Evolutionary conservation across 441 rosid genomes (phyloP).

Genomic region (Flueggea neowawraea): DNA sequence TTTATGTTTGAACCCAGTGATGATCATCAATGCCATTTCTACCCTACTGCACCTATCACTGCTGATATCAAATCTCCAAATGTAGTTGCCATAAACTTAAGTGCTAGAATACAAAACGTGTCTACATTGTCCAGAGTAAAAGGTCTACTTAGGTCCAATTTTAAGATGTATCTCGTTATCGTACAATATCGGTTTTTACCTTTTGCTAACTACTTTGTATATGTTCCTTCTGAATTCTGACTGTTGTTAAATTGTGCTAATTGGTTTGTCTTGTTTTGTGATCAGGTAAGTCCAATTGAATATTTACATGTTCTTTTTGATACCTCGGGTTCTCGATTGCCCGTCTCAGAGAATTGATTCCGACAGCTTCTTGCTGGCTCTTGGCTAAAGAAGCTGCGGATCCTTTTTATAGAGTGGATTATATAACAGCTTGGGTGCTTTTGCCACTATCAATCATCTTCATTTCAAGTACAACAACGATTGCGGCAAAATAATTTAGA

Average conservation of each 20-base stretch:
- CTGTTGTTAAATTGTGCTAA: background rate
- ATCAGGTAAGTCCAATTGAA: no score
- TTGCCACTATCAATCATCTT: constrained; percentile 96
- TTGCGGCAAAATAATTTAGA: constrained; percentile 64
- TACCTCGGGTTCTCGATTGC: constrained; percentile 87
- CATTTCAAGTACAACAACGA: constrained; percentile 99
- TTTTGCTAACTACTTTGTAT: no score
- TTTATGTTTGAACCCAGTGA: constrained; percentile 83
- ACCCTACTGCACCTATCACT: constrained; percentile 63
- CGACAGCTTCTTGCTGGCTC: constrained; percentile 81
- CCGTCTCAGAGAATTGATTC: constrained; percentile 94
- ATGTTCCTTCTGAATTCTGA: no score
- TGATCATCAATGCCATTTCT: constrained; percentile 65
- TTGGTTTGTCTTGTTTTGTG: constrained; percentile 89
- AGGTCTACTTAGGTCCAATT: no score
- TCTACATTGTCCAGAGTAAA: no score
- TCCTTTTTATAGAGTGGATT: constrained; percentile 87
- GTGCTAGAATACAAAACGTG: background rate
- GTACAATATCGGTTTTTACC: no score
- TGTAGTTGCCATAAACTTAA: constrained; percentile 90
- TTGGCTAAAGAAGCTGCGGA: constrained; percentile 86
- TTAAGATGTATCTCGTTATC: no score
- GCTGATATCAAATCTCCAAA: constrained; percentile 65
- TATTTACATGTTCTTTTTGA: constrained; percentile 91
- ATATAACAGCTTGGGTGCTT: constrained; percentile 95